phyloP scores from a whole-genome alignment of 1,284 basidiomycete genomes.

The Ganoderma lucidum region DNA sequence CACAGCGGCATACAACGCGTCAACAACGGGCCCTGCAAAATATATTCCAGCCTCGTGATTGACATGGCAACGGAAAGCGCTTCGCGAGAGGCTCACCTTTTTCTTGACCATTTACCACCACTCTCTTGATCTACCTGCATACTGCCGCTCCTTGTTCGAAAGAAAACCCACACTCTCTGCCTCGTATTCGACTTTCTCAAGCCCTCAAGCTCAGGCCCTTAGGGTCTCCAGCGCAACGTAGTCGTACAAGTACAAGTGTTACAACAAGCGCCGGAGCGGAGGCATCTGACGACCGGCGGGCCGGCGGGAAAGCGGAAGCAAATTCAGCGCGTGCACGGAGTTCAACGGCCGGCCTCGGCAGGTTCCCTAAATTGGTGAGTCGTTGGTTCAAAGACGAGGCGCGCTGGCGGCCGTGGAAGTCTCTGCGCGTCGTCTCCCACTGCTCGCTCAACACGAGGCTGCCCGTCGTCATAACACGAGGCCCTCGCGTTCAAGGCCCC shows the following conservation, averaged over 20 bases:
- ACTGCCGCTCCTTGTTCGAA: too few species aligned
- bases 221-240: too few species aligned
- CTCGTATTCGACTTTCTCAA: too few species aligned
- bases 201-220: too few species aligned
- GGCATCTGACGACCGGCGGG: slow-evolving; percentile 17
- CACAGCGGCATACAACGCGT: slow-evolving; percentile 7
- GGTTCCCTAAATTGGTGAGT: slow-evolving; percentile 34
- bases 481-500: slow-evolving; percentile 45
- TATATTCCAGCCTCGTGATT: slow-evolving; percentile 19
- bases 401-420: slow-evolving; percentile 22
- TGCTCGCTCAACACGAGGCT: slow-evolving; percentile 44
- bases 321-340: too few species aligned
- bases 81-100: too few species aligned
- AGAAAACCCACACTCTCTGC: too few species aligned
- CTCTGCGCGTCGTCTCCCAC: slow-evolving; percentile 34
- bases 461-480: slow-evolving; percentile 44
- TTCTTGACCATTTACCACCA: too few species aligned
- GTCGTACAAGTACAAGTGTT: too few species aligned
- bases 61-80: too few species aligned
- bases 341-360: slow-evolving; percentile 28
- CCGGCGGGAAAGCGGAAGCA: too few species aligned
- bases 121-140: too few species aligned
- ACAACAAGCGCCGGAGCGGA: slow-evolving; percentile 23
- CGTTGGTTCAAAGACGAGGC: slow-evolving; percentile 29
- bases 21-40: slow-evolving; percentile 6